Conservation (phyloP, 2,329 filamentous ascomycete species). For the Diplodia seriata region DNA sequence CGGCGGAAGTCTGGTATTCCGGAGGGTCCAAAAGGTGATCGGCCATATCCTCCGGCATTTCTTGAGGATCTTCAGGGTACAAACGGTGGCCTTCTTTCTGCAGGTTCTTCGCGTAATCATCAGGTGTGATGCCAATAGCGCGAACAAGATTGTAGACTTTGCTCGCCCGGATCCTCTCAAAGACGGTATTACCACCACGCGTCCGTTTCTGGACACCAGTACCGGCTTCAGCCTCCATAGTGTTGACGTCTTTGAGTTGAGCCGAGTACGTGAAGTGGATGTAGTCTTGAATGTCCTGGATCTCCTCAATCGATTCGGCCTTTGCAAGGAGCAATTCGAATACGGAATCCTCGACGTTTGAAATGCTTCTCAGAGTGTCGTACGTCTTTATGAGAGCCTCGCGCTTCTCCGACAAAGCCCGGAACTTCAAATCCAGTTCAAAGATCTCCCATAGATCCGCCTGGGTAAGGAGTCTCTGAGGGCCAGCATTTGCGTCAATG, state of each 20-base stretch:
- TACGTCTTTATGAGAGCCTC: constrained; percentile 82
- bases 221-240: constrained; percentile 66
- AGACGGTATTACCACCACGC: constrained; percentile 79
- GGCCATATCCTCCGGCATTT: constrained; percentile 84
- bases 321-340: constrained; percentile 82
- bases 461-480: constrained; percentile 89
- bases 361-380: constrained; percentile 69
- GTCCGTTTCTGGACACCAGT: constrained; percentile 75
- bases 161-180: constrained; percentile 82
- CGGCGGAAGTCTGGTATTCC: constrained; percentile 76
- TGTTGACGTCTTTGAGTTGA: constrained; percentile 80
- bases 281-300: constrained; percentile 96
- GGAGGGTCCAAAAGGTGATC: constrained; percentile 75
- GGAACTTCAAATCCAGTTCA: constrained; percentile 93
- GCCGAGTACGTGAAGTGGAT: constrained; percentile 90
- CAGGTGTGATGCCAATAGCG: constrained; percentile 87
- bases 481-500: constrained; percentile 72
- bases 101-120: constrained; percentile 86
- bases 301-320: constrained; percentile 87
- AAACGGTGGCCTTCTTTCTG: constrained; percentile 78
- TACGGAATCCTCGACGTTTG: constrained; percentile 70
- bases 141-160: constrained; percentile 82
- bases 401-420: constrained; percentile 89
- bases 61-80: constrained; percentile 82
- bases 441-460: constrained; percentile 95